Evolutionary conservation across 768 basidiomycete species (phyloP).

Genomic region (Russula abietina): DNA sequence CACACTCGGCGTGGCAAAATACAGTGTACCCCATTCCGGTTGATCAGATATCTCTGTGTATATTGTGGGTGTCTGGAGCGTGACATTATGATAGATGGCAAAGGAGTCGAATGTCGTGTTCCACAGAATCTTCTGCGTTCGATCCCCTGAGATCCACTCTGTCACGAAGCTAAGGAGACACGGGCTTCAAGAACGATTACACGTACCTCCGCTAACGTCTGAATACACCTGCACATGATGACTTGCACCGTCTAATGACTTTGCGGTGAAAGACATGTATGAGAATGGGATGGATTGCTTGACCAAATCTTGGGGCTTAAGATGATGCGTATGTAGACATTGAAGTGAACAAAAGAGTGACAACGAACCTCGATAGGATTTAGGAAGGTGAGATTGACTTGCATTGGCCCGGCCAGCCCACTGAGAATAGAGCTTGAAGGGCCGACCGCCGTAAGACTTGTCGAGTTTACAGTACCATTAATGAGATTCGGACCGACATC

Average conservation of each 20-base stretch:
- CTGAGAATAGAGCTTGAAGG: conserved; percentile 34
- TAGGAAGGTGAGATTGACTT: conserved; percentile 36
- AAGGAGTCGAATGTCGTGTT: neutral
- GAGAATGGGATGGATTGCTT: conserved; percentile 38
- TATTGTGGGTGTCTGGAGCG: conserved; percentile 3
- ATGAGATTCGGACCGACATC: neutral
- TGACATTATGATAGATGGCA: conserved; percentile 20
- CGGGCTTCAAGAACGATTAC: neutral
- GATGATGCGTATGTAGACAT: neutral
- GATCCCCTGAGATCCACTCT: conserved; percentile 28
- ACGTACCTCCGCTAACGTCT: conserved; percentile 36
- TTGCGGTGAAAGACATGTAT: conserved; percentile 33
- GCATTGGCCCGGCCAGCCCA: conserved; percentile 34
- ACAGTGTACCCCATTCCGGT: conserved; percentile 24
- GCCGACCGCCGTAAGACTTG: conserved; percentile 30
- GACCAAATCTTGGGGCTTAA: conserved; percentile 34
- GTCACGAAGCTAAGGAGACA: neutral
- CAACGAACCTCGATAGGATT: conserved; percentile 36
- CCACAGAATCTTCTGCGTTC: conserved; percentile 12
- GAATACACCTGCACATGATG: conserved; percentile 37
- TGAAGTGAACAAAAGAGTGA: neutral
- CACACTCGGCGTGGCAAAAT: conserved; percentile 21
- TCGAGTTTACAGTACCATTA: conserved; percentile 22
- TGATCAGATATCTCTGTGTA: conserved; percentile 21
- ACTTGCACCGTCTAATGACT: conserved; percentile 30